A percentile compares a stretch with the other conserved stretches of the same genome.
phyloP scores from a whole-genome alignment of 805 yeast genomes.

The Kluyveromyces wickerhamii region DNA sequence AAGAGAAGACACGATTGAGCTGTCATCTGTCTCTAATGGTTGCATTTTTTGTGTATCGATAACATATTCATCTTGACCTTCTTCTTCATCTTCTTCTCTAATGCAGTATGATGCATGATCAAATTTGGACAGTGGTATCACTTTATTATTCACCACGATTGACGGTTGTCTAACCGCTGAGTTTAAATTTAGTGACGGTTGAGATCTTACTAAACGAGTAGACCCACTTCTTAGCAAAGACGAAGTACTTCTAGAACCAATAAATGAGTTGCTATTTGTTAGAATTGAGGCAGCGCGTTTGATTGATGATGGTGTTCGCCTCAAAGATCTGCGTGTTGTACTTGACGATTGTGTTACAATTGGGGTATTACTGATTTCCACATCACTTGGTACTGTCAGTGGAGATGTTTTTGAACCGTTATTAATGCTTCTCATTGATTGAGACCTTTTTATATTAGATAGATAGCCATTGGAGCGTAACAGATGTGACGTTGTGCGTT shows the following conservation, averaged over 20 bases:
- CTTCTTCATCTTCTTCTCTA: slow-evolving; percentile 20
- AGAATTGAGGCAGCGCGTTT: slow-evolving; percentile 31
- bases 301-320: slow-evolving; percentile 31
- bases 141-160: slow-evolving; percentile 29
- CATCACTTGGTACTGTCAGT: neutral
- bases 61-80: slow-evolving; percentile 13
- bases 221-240: slow-evolving; percentile 19
- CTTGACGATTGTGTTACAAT: slow-evolving; percentile 1
- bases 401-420: neutral
- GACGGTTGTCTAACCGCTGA: slow-evolving; percentile 28
- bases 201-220: slow-evolving; percentile 19
- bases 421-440: slow-evolving; percentile 1
- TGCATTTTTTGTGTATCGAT: slow-evolving; percentile 14
- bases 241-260: slow-evolving; percentile 25
- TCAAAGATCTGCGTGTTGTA: slow-evolving; percentile 14
- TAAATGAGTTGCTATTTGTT: slow-evolving; percentile 10
- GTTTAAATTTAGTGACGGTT: slow-evolving; percentile 20
- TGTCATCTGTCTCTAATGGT: slow-evolving; percentile 3
- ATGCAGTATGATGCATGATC: slow-evolving; percentile 19
- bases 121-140: slow-evolving; percentile 25
- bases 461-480: slow-evolving; percentile 25
- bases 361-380: slow-evolving; percentile 1
- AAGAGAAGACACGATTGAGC: slow-evolving; percentile 2
- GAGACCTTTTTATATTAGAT: slow-evolving; percentile 23
- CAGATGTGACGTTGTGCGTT: slow-evolving; percentile 21